phyloP scores from a whole-genome alignment of 345 rosid species.

The Aurinia saxatilis region DNA sequence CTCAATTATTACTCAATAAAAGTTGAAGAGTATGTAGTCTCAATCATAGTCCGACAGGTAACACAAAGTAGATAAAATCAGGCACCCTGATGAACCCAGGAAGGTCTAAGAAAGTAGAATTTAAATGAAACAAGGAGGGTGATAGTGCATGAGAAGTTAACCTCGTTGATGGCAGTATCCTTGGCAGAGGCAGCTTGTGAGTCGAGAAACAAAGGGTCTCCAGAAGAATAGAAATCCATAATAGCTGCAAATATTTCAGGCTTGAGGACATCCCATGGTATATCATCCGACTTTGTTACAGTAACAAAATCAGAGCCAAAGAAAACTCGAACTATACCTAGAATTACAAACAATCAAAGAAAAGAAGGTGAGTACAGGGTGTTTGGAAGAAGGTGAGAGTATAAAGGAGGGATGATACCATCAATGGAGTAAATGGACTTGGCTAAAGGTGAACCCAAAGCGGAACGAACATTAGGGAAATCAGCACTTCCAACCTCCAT shows the following conservation, averaged over 20 bases:
- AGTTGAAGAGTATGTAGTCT: too few species aligned
- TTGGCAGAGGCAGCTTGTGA: slow-evolving; percentile 60
- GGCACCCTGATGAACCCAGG: too few species aligned
- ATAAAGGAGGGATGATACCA: slow-evolving; percentile 30
- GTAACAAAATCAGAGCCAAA: slow-evolving; percentile 89
- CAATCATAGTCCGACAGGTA: too few species aligned
- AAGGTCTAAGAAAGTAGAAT: too few species aligned
- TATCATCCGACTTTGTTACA: slow-evolving; percentile 23
- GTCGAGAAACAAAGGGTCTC: slow-evolving; percentile 77
- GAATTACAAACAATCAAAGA: neutral
- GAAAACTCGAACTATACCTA: slow-evolving; percentile 78
- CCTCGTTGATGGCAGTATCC: slow-evolving; percentile 88
- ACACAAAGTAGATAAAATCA: too few species aligned
- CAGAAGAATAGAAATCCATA: slow-evolving; percentile 94
- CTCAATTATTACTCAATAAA: too few species aligned
- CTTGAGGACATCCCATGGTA: slow-evolving; percentile 74
- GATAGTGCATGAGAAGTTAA: slow-evolving; percentile 9
- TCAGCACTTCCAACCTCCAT: slow-evolving; percentile 38
- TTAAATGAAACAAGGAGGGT: too few species aligned
- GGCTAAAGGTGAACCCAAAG: slow-evolving; percentile 67
- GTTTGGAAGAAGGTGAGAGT: neutral
- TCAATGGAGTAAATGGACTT: slow-evolving; percentile 68
- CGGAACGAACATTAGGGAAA: slow-evolving; percentile 69
- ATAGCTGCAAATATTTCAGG: slow-evolving; percentile 91
- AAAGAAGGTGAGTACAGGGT: too few species aligned